Percentiles rank a stretch among this genome's conserved stretches.
Evolutionary conservation across 2,329 filamentous ascomycete species (phyloP).

Genomic region (Anisogramma anomala): DNA sequence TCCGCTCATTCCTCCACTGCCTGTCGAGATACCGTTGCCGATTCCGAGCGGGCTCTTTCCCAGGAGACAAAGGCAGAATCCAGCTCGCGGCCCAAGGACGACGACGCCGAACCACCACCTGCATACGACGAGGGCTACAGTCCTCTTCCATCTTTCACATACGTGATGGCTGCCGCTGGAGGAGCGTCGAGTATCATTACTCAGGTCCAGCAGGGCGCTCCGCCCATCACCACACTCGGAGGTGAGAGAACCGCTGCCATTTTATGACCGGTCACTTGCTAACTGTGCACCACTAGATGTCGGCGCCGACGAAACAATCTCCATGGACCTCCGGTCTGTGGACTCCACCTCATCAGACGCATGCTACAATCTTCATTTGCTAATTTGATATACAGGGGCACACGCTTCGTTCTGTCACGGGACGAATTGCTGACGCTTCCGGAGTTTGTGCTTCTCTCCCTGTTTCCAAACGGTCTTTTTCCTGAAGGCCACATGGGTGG

Average conservation of each 20-base stretch:
- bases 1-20: constrained; percentile 26
- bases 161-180: constrained; percentile 96
- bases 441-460: constrained; percentile 92
- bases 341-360: too few relatives aligned
- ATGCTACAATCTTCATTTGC: neutral
- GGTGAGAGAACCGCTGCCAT: constrained; percentile 37
- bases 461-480: constrained; percentile 96
- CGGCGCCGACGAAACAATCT: constrained; percentile 85
- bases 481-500: constrained; percentile 93
- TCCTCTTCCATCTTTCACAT: constrained; percentile 83
- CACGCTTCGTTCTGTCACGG: constrained; percentile 82
- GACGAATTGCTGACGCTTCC: constrained; percentile 92
- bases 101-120: constrained; percentile 85
- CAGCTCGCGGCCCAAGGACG: constrained; percentile 56
- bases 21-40: constrained; percentile 45
- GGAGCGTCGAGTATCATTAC: constrained; percentile 98
- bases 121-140: constrained; percentile 93
- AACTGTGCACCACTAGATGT: constrained; percentile 43
- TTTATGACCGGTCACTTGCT: constrained; percentile 15
- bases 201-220: constrained; percentile 89
- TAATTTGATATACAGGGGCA: constrained; percentile 50
- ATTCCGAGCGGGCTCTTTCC: constrained; percentile 79
- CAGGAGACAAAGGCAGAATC: constrained; percentile 62
- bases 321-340: constrained; percentile 78
- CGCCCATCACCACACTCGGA: constrained; percentile 80